Base-by-base conservation (phyloP, 2,329 filamentous ascomycete species). In the Xylaria digitata region DNA sequence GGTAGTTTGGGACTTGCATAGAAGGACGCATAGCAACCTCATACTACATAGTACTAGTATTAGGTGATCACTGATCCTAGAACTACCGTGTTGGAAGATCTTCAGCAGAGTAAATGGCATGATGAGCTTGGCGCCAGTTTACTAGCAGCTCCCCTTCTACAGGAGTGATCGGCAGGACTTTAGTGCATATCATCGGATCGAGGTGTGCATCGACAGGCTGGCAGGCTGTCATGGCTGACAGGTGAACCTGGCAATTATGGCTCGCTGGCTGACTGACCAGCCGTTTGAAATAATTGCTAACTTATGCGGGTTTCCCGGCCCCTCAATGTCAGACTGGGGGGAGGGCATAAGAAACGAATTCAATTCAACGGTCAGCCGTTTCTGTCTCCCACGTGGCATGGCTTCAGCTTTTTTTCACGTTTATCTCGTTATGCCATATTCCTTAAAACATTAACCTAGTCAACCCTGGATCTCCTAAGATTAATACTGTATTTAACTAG, bases 141-240 rank as follows among this genome's bases (percentile, higher is more conserved):
- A 26, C 26, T 26, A 26, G 26, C 5, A 60, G 45, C 23, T 8
- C 6, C 21, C 15, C 30, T 43, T 48, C 40, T 48, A 26, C 21
- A 17, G 56, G 45, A 57, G 46, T 53, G 65, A 67, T 67, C 65
- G 17, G 56, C 61, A 45, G 61, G 40, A 57, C 56, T 40, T 49
- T 37, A 13, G 30, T 40, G 56, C 11, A 37, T 37, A 37, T 13
- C 34, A 37, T 52, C 53, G 40, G 46, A 48, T 49, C 30, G 30
- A 61, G 45, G 13, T 43, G 49, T 42, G 11, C 26, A 43, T 34
- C 56, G 34, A 13, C 34, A 37, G 37, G 11, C 37, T 5, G 37
- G 37, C 13, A 40, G 4, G 11, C 9, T 40, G 11, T 15, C 37
- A 40, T 40, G 37, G 9, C 13, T 40, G 13, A 40, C 13, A 62